These are phyloP conservation scores for Helianthus annuus DNA, from an alignment of 129 eudicot genomes.

Conservation along the genomic window HanXRQr2.0-SUNRISE NC_035441.2:179501363-179501862, in stretches of 20 bases:
- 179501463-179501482: conserved; percentile 40
- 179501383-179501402: no score
- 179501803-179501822: conserved; percentile 28
- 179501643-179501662: conserved; percentile 49
- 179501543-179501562: conserved; percentile 47
- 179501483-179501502: conserved; percentile 35
- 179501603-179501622: conserved; percentile 51
- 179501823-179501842: conserved; percentile 37
- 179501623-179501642: conserved; percentile 38
- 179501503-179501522: conserved; percentile 45
- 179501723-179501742: conserved; percentile 44
- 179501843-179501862: conserved; percentile 35
- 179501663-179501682: conserved; percentile 60
- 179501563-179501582: conserved; percentile 43
- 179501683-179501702: conserved; percentile 52
- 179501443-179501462: conserved; percentile 50
- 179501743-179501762: conserved; percentile 43
- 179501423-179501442: conserved; percentile 57
- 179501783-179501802: conserved; percentile 46
- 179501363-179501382: no score
- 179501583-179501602: conserved; percentile 49
- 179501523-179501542: conserved; percentile 42
- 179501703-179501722: conserved; percentile 41
- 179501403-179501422: no score
- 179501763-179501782: conserved; percentile 36